Evolutionary conservation across 345 rosid genomes (phyloP), one percentile per base, ranked within the genome.

Genomic region (Abelmoschus esculentus): DNA sequence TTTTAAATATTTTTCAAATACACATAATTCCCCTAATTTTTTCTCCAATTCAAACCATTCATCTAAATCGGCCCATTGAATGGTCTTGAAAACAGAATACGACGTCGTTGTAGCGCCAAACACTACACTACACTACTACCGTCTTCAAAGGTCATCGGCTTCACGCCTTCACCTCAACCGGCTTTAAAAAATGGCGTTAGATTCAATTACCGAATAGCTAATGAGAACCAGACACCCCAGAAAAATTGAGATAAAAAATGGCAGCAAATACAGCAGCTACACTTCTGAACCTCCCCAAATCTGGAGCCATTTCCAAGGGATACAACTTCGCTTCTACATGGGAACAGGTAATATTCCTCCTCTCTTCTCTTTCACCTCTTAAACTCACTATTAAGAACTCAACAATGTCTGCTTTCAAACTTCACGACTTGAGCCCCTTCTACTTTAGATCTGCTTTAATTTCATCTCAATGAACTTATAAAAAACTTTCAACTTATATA

Each of bases 321-420:
- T 89, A 90, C 90, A 89, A 86, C 79, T 93, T 93, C 83, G 86
- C 97, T 72, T 93, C 93, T 36, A 85, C 90, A 53, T 93, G 98
- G 98, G 98, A 93, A 74, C 96, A 89, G 93, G 98, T 93, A 11
- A 10, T n/a, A n/a, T n/a, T 66, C 67, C 46, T 49, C 18, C 31
- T 38, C 42, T 38, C 9, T 38, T 38, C 42, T 38, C 42, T 38
- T 38, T 38, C 42, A 9, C 42, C 42, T 38, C 42, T 38, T 38
- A 1, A 38, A 38, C 42, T 38, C 42, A 38, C 42, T 38, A 1
- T 38, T 38, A 9, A 38, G 42, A 38, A 38, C 42, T 6, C 42
- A 38, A 38, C 42, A 38, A 38, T 38, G 42, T 38, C 6, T 38
- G 7, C 42, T 7, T 0, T 38, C 42, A 7, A 9, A 5, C 15